Percentiles rank a stretch among this genome's conserved stretches.
These are phyloP conservation scores for Casuarina equisetifolia DNA, from an alignment of 306 rosid species.

Conservation along the genomic window DNA sequence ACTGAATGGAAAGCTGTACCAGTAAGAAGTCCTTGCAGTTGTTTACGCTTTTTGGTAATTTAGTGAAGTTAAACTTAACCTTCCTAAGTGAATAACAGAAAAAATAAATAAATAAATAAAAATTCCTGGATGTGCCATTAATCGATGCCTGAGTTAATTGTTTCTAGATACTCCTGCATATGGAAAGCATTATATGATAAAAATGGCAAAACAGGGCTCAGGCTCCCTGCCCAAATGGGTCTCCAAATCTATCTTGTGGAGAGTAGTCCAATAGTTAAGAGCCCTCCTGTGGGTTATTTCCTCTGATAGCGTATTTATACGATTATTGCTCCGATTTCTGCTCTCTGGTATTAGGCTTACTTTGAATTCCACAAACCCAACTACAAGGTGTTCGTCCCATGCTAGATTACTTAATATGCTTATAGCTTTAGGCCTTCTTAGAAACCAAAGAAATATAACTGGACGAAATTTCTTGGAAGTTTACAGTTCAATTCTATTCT, in stretches of 20 bases:
- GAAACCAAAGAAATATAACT: neutral
- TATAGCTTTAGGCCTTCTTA: neutral
- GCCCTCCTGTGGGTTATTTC: neutral
- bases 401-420: neutral
- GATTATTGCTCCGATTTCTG: neutral
- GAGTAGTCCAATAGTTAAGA: neutral
- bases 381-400: neutral
- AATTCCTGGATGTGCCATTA: neutral
- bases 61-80: neutral
- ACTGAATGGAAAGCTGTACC: neutral
- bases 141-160: neutral
- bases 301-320: neutral
- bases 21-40: neutral
- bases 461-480: neutral
- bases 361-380: neutral
- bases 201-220: neutral
- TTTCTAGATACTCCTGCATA: neutral
- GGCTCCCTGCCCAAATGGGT: neutral
- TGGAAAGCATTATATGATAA: neutral
- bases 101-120: neutral
- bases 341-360: neutral
- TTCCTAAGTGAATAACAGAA: neutral
- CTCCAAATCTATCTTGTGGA: neutral
- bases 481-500: neutral
- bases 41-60: neutral